Percentiles rank a stretch among this genome's conserved stretches.
These are phyloP conservation scores for Gaillardinia entomophila DNA, from an alignment of 805 yeast genomes.

Conservation along the genomic window DNA sequence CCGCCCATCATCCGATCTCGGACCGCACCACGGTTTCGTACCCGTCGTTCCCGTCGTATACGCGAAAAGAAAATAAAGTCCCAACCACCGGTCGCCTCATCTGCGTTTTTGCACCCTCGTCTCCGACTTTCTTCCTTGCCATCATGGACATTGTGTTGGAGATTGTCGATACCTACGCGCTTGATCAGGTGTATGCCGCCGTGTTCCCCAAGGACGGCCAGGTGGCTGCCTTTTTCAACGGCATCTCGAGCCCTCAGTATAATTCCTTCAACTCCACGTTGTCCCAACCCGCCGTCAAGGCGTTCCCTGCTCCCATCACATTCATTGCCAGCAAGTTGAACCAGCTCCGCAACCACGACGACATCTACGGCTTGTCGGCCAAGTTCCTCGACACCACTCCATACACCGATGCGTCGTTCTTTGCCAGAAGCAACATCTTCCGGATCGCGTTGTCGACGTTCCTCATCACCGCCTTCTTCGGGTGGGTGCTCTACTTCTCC, in stretches of 20 bases:
- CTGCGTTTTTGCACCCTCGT: no score
- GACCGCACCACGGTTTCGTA: background rate
- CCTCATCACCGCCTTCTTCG: conserved; percentile 70
- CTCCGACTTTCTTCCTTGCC: no score
- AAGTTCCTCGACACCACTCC: conserved; percentile 48
- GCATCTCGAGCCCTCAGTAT: background rate
- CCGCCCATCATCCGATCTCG: background rate
- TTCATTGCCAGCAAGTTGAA: conserved; percentile 13
- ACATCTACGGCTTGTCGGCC: conserved; percentile 59
- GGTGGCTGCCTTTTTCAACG: conserved; percentile 17
- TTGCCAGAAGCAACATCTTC: conserved; percentile 65
- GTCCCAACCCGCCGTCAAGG: background rate
- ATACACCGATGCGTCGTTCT: conserved; percentile 58
- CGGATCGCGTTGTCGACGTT: conserved; percentile 70
- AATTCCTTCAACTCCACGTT: background rate
- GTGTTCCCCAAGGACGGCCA: conserved; percentile 55
- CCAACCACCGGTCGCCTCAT: no score
- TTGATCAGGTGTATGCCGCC: conserved; percentile 72
- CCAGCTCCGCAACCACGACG: conserved; percentile 25
- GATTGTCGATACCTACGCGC: conserved; percentile 60
- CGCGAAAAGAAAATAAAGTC: no score
- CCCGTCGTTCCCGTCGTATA: background rate
- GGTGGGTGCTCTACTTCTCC: conserved; percentile 72
- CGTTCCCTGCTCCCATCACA: background rate
- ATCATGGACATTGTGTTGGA: conserved; percentile 91